Evolutionary conservation across 768 basidiomycete genomes (phyloP), one percentile per base, ranked within the genome.

Genomic region (Termitomyces sp.): DNA sequence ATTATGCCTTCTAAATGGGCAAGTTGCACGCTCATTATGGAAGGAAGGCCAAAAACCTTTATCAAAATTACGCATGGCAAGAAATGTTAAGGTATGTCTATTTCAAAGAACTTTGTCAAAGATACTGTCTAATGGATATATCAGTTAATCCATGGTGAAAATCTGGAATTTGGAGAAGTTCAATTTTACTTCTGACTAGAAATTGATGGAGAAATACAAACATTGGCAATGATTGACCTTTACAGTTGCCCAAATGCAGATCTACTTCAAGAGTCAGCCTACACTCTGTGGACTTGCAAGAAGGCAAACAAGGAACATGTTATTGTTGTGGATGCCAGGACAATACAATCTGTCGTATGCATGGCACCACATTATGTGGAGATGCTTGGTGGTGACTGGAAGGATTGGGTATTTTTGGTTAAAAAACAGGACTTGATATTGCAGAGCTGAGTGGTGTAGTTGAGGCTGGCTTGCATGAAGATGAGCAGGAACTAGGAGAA

Each of bases 1-100:
- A 0, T 45, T 68, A 16, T 28, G n/a, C 1, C 55, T 69, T 15
- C 66, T 65, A 2, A 62, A 60, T 47, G 65, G 68, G 0, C 64
- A 68, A 44, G 62, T 68, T 24, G 62, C 62, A 4, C 49, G 63
- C 1, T 68, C 63, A 5, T 18, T 50, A 8, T 69, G 66, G 66
- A 55, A 55, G 18, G 58, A 59, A 37, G 3, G 20, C 13, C 22
- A 15, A 10, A 54, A 51, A 18, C 53, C n/a, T n/a, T n/a, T n/a
- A n/a, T n/a, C n/a, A n/a, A n/a, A n/a, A n/a, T n/a, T n/a, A n/a
- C n/a, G n/a, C 58, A 54, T 24, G 28, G 12, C 26, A 16, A 46
- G 26, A 3, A 46, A 18, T 20, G 48, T 59, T 1, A 51, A 59
- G 41, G 54, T 52, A 26, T 15, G 16, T 20, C 16, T 57, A 44